Percentiles rank a stretch among this genome's conserved stretches.
phyloP scores from a whole-genome alignment of 192 early-diverging fungal species.

The Entomortierella parvispora region DNA sequence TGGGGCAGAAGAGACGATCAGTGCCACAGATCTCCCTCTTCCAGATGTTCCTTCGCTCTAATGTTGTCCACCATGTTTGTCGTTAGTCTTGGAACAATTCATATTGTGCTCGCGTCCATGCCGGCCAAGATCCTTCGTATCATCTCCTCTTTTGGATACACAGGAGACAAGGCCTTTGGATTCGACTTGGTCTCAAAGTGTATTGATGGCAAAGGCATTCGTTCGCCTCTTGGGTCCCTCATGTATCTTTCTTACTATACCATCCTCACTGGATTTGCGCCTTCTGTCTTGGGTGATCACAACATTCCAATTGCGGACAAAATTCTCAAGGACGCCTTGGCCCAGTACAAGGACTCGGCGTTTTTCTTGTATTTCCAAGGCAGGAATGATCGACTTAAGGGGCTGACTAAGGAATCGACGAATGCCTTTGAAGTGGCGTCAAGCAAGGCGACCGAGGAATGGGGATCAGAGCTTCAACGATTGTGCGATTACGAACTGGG shows the following conservation, averaged over 20 bases:
- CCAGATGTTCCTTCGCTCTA: too few species aligned
- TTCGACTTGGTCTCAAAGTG: slow-evolving; percentile 61
- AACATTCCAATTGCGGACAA: slow-evolving; percentile 56
- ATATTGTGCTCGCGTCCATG: slow-evolving; percentile 59
- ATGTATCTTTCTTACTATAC: slow-evolving; percentile 65
- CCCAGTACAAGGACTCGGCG: slow-evolving; percentile 58
- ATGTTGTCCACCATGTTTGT: too few species aligned
- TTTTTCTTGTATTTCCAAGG: slow-evolving; percentile 63
- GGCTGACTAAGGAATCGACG: slow-evolving; percentile 55
- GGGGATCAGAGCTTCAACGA: slow-evolving; percentile 48
- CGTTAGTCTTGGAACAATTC: slow-evolving; percentile 49
- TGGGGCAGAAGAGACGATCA: neutral
- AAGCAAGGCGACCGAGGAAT: slow-evolving; percentile 43
- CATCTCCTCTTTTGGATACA: slow-evolving; percentile 64
- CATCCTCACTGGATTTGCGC: slow-evolving; percentile 58
- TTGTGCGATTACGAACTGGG: slow-evolving; percentile 60
- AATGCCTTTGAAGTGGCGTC: slow-evolving; percentile 53
- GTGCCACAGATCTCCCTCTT: neutral
- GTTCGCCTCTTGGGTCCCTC: slow-evolving; percentile 61
- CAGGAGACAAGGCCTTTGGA: slow-evolving; percentile 63
- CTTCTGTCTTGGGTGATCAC: slow-evolving; percentile 54
- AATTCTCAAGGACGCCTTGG: slow-evolving; percentile 56
- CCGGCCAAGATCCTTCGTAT: slow-evolving; percentile 60
- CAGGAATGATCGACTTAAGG: slow-evolving; percentile 58
- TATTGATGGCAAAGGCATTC: slow-evolving; percentile 57